Evolutionary conservation across 139 green algal species (phyloP), one percentile per base, ranked within the genome.

Genomic region (Nannochloris sp.): DNA sequence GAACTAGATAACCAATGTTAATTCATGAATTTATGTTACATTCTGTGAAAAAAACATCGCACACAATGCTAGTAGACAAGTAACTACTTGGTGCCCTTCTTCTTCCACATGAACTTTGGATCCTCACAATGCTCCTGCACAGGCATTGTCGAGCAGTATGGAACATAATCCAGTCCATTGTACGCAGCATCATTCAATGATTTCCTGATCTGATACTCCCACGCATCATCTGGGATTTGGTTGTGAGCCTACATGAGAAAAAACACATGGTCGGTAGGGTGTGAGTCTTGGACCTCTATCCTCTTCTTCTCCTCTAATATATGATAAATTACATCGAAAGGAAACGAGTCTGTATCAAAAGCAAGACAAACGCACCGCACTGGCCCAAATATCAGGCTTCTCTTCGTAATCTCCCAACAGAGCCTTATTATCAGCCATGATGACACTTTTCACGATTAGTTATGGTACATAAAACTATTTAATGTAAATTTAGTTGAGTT

Each of bases 201-300:
- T 62, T 85, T 87, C 4, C 84, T 51, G n/a, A 84, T 79, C 17
- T 87, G 79, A 56, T 88, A 87, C 56, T 89, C 84, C 78, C 81
- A 88, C 0, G 78, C 80, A 49, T 84, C 73, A 2, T 82, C 71
- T 1, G 84, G 84, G 11, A 90, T 70, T 16, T 70, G 68, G 49
- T 58, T 53, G 28, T 83, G 71, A 0, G 66, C 68, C 78, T 84
- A 72, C 46, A 29, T 17, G 5, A 26, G 45, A 6, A 59, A 37
- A n/a, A 55, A 63, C 56, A 48, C n/a, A 49, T 45, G 12, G 36
- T 23, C 20, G 20, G 20, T 23, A 45, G 20, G 33, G 33, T 40
- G 33, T 51, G 33, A 40, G 33, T 13, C 33, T 11, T 23, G n/a
- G 17, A 11, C 46, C 46, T 6, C 5, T 50, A 50, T 53, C 17